phyloP scores from a whole-genome alignment of 371 early-diverging fungal genomes.

The Mycotypha africana region DNA sequence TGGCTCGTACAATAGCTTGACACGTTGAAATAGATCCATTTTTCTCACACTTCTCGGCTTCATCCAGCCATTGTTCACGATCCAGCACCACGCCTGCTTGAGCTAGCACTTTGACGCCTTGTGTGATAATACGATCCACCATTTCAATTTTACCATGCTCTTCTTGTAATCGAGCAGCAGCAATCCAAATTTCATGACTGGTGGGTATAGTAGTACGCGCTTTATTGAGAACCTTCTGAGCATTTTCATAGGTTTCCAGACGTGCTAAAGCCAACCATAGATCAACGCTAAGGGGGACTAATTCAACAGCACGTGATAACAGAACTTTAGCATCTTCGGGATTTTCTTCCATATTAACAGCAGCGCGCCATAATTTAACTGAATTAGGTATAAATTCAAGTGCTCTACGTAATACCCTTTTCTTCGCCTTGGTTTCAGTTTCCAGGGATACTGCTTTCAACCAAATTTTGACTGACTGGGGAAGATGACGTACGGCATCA shows the following conservation, averaged over 20 bases:
- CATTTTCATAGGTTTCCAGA: constrained; percentile 87
- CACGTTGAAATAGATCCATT: constrained; percentile 75
- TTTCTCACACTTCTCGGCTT: constrained; percentile 82
- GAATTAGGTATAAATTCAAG: constrained; percentile 93
- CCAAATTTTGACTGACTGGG: constrained; percentile 93
- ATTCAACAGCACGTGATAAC: constrained; percentile 88
- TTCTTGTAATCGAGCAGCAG: constrained; percentile 92
- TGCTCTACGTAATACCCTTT: constrained; percentile 88
- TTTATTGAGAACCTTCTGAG: constrained; percentile 82
- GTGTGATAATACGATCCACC: constrained; percentile 67
- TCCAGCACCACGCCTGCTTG: constrained; percentile 66
- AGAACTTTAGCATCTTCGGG: constrained; percentile 89
- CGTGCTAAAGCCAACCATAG: constrained; percentile 94
- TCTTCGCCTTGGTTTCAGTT: constrained; percentile 66
- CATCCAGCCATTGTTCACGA: constrained; percentile 90
- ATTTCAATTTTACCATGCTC: constrained; percentile 62
- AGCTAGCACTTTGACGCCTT: constrained; percentile 66
- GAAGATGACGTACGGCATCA: constrained; percentile 84
- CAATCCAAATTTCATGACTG: constrained; percentile 92
- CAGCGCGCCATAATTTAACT: constrained; percentile 89
- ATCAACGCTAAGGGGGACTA: constrained; percentile 87
- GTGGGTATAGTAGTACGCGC: constrained; percentile 86
- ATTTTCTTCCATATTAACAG: constrained; percentile 88
- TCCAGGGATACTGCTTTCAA: constrained; percentile 86
- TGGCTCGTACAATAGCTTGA: constrained; percentile 79